Evolutionary conservation across 331 rosid species (phyloP).

Genomic region (Quercus tomentella): DNA sequence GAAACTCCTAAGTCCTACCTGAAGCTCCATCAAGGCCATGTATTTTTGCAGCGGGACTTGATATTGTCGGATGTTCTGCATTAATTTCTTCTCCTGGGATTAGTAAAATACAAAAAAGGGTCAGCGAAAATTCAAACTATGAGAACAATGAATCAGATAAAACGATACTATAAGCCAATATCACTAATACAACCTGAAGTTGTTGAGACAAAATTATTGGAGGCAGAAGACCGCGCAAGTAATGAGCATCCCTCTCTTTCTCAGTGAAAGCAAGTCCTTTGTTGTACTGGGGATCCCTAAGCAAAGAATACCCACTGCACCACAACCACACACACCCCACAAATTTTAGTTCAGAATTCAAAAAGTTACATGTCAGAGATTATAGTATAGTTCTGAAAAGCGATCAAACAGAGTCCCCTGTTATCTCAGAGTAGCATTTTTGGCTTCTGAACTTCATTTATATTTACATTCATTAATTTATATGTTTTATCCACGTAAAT

Average conservation of each 20-base stretch:
- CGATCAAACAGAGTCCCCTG: background rate
- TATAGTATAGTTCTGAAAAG: background rate
- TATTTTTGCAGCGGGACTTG: conserved; percentile 85
- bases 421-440: background rate
- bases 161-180: background rate
- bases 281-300: conserved; percentile 91
- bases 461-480: background rate
- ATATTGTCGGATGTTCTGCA: conserved; percentile 69
- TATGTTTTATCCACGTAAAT: background rate
- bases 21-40: conserved; percentile 92
- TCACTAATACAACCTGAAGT: conserved; percentile 62
- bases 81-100: conserved; percentile 67
- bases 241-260: conserved; percentile 95
- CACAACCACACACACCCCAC: conserved; percentile 1
- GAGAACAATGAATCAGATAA: background rate
- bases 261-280: conserved; percentile 91
- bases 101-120: background rate
- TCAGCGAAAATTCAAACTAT: background rate
- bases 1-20: conserved; percentile 39
- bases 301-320: conserved; percentile 71
- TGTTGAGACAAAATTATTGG: conserved; percentile 59
- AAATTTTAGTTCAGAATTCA: background rate
- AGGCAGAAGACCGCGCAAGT: conserved; percentile 92
- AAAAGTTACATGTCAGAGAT: background rate
- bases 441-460: background rate